A percentile compares a stretch with the other conserved stretches of the same genome.
phyloP scores from a whole-genome alignment of 2,329 filamentous ascomycete genomes.

The Nemania diffusa region DNA sequence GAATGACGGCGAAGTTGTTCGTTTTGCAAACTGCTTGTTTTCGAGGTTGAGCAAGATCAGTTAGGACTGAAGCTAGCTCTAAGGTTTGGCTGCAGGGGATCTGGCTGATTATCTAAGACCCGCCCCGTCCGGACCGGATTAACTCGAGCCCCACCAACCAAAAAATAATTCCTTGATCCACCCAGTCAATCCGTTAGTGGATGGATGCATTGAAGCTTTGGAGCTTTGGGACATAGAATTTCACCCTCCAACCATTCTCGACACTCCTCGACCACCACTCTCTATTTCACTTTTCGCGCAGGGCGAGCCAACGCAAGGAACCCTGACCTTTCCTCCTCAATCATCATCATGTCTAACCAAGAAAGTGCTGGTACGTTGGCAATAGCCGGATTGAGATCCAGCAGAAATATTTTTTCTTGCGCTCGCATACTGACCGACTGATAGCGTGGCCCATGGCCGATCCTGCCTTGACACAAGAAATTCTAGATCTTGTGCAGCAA shows the following conservation, averaged over 20 bases:
- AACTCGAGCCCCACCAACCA: constrained; percentile 36
- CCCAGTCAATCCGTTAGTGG: constrained; percentile 3
- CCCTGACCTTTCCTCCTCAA: constrained; percentile 53
- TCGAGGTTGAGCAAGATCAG: constrained; percentile 35
- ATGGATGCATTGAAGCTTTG: constrained; percentile 18
- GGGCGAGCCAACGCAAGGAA: constrained; percentile 72
- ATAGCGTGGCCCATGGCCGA: constrained; percentile 77
- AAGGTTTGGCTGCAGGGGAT: constrained; percentile 39
- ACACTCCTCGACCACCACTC: not conserved
- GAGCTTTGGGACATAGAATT: constrained; percentile 16
- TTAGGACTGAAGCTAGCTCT: constrained; percentile 22
- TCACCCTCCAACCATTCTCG: constrained; percentile 3
- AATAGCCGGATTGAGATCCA: not conserved
- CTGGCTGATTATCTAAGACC: constrained; percentile 39
- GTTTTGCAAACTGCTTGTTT: constrained; percentile 41
- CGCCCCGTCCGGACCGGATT: constrained; percentile 32
- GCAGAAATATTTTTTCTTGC: not conserved
- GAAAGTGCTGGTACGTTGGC: constrained; percentile 41
- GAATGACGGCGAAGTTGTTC: constrained; percentile 32
- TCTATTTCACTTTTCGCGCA: constrained; percentile 47
- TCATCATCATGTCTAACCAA: constrained; percentile 46
- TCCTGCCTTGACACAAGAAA: constrained; percentile 78
- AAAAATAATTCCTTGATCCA: constrained; percentile 17
- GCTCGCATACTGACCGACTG: constrained; percentile 3
- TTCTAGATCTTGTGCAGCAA: constrained; percentile 84